Percentiles rank a stretch among this genome's conserved stretches.
Evolutionary conservation across 2,329 filamentous ascomycete genomes (phyloP).

Genomic region (Ophiosphaerella korrae): DNA sequence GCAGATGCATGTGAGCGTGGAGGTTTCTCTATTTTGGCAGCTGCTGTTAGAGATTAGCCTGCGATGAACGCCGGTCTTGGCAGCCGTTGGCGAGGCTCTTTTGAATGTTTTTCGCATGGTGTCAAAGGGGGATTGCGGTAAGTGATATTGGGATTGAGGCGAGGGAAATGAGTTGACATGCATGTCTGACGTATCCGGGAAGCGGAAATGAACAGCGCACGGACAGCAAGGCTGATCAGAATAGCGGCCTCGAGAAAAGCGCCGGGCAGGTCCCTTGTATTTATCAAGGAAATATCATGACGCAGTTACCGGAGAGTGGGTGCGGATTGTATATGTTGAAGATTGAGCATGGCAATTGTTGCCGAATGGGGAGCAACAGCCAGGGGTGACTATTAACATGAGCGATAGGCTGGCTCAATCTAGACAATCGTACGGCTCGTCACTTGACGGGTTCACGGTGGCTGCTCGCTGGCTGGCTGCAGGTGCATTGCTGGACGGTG

Average conservation of each 20-base stretch:
- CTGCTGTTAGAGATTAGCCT: background rate
- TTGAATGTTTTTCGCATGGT: background rate
- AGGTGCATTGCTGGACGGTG: background rate
- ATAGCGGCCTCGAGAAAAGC: background rate
- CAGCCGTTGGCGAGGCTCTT: constrained; percentile 13
- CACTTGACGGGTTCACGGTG: background rate
- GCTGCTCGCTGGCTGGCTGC: constrained; percentile 4
- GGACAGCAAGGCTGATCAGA: constrained; percentile 1
- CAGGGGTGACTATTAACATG: constrained; percentile 1
- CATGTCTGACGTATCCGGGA: constrained; percentile 1
- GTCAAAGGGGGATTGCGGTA: background rate
- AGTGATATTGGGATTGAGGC: constrained; percentile 3
- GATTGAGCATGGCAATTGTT: background rate
- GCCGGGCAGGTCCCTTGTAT: background rate
- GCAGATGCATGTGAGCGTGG: background rate
- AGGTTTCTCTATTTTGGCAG: background rate
- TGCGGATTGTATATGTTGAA: constrained; percentile 1
- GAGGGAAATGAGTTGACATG: constrained; percentile 4
- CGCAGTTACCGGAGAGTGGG: constrained; percentile 1
- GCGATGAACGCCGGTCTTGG: constrained; percentile 16
- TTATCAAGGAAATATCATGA: constrained; percentile 2
- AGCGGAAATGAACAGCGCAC: background rate
- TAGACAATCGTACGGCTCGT: constrained; percentile 4
- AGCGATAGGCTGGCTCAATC: background rate
- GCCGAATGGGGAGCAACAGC: background rate